A percentile compares a stretch with the other conserved stretches of the same genome.
phyloP scores from a whole-genome alignment of 208 protist genomes.

The Leishmania amazonensis region DNA sequence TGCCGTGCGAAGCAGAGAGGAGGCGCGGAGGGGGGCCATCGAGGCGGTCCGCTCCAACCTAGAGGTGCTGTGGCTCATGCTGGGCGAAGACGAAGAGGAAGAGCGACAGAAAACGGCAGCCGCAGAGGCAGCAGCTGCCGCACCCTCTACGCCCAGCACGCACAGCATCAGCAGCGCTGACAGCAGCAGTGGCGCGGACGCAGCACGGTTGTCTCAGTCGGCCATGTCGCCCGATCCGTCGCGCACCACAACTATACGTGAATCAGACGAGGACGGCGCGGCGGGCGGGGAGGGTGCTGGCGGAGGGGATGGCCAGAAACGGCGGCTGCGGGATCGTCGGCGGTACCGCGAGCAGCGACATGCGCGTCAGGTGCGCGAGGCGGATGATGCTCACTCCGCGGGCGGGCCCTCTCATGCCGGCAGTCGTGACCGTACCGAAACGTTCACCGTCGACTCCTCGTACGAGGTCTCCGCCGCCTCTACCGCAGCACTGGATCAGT shows the following conservation, averaged over 20 bases:
- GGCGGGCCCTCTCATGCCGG: not conserved
- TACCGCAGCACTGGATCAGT: conserved; percentile 9
- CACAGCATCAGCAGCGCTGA: not conserved
- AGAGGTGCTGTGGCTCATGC: conserved; percentile 48
- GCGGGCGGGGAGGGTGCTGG: too few species aligned
- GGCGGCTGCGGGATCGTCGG: not conserved
- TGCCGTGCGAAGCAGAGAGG: conserved; percentile 42
- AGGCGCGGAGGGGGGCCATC: conserved; percentile 49
- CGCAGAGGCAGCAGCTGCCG: not conserved
- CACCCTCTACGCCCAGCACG: not conserved
- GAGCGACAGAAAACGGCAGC: not conserved
- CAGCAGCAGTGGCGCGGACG: not conserved
- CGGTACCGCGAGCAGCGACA: not conserved
- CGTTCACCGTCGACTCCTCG: conserved; percentile 1
- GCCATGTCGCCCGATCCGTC: not conserved
- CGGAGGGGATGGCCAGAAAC: not conserved
- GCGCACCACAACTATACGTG: not conserved
- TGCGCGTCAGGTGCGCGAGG: not conserved
- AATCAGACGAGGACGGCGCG: not conserved
- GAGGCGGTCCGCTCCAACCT: conserved; percentile 44
- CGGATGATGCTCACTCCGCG: not conserved
- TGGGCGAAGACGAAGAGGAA: conserved; percentile 32
- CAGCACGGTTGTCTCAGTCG: not conserved
- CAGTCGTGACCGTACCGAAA: not conserved
- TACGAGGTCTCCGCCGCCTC: conserved; percentile 16